Evolutionary conservation across 805 yeast species (phyloP), one percentile per base, ranked within the genome.

Genomic region (Lipomyces lipofer): DNA sequence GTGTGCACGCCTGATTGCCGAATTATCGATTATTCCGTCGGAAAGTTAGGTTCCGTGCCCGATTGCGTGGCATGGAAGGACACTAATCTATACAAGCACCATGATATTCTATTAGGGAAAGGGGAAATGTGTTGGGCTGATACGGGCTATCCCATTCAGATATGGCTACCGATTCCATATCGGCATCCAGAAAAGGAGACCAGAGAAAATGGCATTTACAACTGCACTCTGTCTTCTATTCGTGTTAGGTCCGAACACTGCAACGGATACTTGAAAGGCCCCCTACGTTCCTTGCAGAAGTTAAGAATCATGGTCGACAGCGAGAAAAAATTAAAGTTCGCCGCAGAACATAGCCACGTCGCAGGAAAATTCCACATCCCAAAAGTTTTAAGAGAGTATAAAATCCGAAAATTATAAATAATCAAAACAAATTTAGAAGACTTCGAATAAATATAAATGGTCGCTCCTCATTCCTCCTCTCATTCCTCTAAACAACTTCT

Each of bases 221-320:
- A 35, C 39, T 35, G 9, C 39, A 35, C 21, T 8, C 17, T 35
- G 22, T 35, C 39, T 8, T 6, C 39, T 4, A 35, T 35, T 9
- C 39, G 39, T 35, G 39, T 35, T 35, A 35, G 39, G 39, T 12
- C 22, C 39, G 39, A 35, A 15, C 39, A 35, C 39, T 35, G 39
- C 39, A 35, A 35, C 39, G 19, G 39, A 12, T 35, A 35, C 39
- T 12, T 35, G 39, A 35, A 35, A 12, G 39, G 39, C 19, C 39
- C 22, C 8, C 15, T 35, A n/a, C 19, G 39, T 35, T 6, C 21
- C 19, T 12, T 35, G 39, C 39, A 35, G 39, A 22, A 35, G 21
- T 12, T 35, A 13, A 8, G 39, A 35, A 35, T 35, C 19, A 35
- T 35, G 17, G 21, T 35, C 39, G 39, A 35, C 15, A 15, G 22